These are phyloP conservation scores for Nitzschia sp. DNA, from an alignment of 108 stramenopile species.

Conservation along the genomic window DNA sequence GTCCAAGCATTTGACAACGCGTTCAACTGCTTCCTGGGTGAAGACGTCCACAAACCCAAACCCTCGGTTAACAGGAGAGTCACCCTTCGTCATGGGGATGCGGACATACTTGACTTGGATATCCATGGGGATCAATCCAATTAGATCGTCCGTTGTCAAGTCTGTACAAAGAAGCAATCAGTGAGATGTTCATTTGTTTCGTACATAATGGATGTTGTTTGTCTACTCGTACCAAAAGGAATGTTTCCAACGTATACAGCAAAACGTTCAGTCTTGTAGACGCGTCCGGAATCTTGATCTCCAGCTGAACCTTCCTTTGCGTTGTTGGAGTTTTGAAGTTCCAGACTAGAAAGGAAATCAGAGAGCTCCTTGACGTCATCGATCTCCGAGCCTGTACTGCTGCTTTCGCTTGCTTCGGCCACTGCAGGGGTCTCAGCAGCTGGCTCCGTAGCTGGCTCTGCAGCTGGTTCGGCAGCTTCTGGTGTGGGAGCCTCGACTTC, in stretches of 20 bases:
- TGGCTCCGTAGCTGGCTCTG: neutral
- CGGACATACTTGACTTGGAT: slow-evolving; percentile 45
- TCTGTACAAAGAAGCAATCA: neutral
- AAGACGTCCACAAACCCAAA: slow-evolving; percentile 88
- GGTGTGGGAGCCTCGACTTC: neutral
- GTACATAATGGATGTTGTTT: neutral
- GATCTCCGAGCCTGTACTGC: neutral
- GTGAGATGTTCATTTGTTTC: neutral
- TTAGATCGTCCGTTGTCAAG: slow-evolving; percentile 24
- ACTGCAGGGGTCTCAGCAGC: neutral
- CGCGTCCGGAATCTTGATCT: too few species aligned
- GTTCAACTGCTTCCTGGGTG: slow-evolving; percentile 57
- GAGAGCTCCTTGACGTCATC: slow-evolving; percentile 1
- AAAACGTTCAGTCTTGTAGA: neutral
- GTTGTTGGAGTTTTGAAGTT: neutral
- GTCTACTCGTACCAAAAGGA: slow-evolving; percentile 38
- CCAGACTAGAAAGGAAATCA: neutral
- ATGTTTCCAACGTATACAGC: slow-evolving; percentile 53
- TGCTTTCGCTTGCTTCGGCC: neutral
- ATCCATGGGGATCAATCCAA: slow-evolving; percentile 45
- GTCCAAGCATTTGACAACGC: slow-evolving; percentile 58
- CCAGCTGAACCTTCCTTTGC: neutral
- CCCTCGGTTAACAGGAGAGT: slow-evolving; percentile 44
- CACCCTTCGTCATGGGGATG: slow-evolving; percentile 14
- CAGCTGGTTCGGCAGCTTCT: neutral